Conservation (phyloP, 2,329 filamentous ascomycete genomes). For the Ceratocystis lukuohia region DNA sequence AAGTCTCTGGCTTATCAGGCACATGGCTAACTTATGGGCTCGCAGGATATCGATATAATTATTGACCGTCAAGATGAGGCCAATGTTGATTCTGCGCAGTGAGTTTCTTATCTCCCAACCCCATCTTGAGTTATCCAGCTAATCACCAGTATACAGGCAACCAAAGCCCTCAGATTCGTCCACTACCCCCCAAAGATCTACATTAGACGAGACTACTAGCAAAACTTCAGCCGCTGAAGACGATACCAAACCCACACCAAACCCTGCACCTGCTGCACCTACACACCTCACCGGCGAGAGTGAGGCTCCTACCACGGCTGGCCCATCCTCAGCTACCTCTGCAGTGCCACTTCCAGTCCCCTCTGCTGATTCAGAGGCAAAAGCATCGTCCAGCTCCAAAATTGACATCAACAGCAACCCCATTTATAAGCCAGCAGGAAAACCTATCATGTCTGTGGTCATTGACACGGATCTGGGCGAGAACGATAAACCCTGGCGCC, state of each 20-base stretch:
- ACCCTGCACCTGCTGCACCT: slow-evolving; percentile 31
- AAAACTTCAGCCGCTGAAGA: slow-evolving; percentile 25
- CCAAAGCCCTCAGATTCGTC: slow-evolving; percentile 51
- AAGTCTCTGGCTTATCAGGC: neutral
- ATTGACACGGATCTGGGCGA: slow-evolving; percentile 60
- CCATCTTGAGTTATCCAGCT: neutral
- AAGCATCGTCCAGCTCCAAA: slow-evolving; percentile 63
- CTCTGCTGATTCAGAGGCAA: slow-evolving; percentile 38
- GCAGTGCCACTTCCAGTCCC: slow-evolving; percentile 23
- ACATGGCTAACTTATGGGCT: slow-evolving; percentile 8
- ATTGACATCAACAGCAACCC: slow-evolving; percentile 78
- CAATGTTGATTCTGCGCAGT: slow-evolving; percentile 46
- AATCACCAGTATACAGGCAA: slow-evolving; percentile 32
- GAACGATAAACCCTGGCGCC: slow-evolving; percentile 87
- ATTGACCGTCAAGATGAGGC: slow-evolving; percentile 53
- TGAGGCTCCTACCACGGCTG: slow-evolving; percentile 26
- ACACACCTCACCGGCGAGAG: slow-evolving; percentile 24
- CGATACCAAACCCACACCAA: slow-evolving; percentile 11
- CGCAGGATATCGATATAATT: slow-evolving; percentile 53
- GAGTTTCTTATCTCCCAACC: slow-evolving; percentile 24
- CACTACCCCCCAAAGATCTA: slow-evolving; percentile 49
- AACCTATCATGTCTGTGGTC: slow-evolving; percentile 63
- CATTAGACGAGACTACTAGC: slow-evolving; percentile 37
- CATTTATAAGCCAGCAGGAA: slow-evolving; percentile 62
- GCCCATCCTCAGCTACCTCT: neutral